Conservation (phyloP, 2,329 filamentous ascomycete genomes). For the Huntiella decipiens region DNA sequence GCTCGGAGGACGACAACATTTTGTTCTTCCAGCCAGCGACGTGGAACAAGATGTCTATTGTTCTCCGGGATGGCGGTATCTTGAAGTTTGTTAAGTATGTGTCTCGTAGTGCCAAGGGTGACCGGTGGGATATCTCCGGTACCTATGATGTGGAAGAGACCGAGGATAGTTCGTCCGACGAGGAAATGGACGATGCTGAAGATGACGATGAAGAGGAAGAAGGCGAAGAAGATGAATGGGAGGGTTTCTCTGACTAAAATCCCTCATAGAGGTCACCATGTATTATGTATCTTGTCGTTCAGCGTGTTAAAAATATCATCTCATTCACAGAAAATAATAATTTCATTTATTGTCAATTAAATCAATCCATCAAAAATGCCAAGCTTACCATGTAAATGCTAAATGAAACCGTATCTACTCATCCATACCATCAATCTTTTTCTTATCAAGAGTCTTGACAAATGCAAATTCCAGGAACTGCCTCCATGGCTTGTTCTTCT, state of each 20-base stretch:
- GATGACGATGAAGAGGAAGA: constrained; percentile 17
- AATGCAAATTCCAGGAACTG: constrained; percentile 65
- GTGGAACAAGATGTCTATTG: constrained; percentile 87
- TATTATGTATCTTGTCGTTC: not conserved
- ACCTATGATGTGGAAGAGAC: constrained; percentile 52
- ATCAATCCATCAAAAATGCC: not conserved
- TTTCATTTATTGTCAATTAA: not conserved
- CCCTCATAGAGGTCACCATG: not conserved
- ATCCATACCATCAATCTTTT: constrained; percentile 38
- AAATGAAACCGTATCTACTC: not conserved
- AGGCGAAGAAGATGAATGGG: constrained; percentile 9
- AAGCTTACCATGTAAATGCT: not conserved
- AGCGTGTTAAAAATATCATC: not conserved
- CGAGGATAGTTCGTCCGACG: constrained; percentile 25
- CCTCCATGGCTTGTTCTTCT: constrained; percentile 53
- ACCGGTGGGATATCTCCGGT: constrained; percentile 80
- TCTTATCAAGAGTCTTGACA: constrained; percentile 48
- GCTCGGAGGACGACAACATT: constrained; percentile 55
- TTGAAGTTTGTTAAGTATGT: constrained; percentile 96
- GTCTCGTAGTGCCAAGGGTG: constrained; percentile 60
- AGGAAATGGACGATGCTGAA: constrained; percentile 20
- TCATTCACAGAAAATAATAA: not conserved
- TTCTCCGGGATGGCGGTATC: constrained; percentile 68
- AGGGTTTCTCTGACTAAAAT: constrained; percentile 10
- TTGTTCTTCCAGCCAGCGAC: constrained; percentile 42